Evolutionary conservation across 2,329 filamentous ascomycete genomes (phyloP).

Genomic region (Talaromyces amestolkiae): DNA sequence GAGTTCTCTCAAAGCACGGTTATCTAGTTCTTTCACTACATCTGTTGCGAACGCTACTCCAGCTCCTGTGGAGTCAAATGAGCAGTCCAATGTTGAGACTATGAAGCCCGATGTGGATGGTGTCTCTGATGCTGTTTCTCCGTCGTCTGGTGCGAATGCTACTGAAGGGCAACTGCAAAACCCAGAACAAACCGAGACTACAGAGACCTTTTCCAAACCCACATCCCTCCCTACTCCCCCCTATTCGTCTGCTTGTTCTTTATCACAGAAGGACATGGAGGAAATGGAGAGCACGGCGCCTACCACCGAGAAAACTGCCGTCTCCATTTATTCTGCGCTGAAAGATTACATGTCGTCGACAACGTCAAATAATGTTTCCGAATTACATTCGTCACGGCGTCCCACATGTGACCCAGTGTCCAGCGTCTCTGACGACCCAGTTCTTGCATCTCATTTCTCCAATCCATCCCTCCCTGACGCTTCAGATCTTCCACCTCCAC

Average conservation of each 20-base stretch:
- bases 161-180: conserved; percentile 41
- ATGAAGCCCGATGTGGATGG: conserved; percentile 27
- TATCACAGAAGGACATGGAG: conserved; percentile 45
- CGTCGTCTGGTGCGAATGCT: conserved; percentile 43
- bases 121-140: conserved; percentile 29
- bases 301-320: conserved; percentile 37
- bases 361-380: conserved; percentile 34
- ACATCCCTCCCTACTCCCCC: conserved; percentile 45
- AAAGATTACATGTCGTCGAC: conserved; percentile 45
- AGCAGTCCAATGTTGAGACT: conserved; percentile 26
- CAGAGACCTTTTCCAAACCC: conserved; percentile 31
- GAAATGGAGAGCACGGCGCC: conserved; percentile 37
- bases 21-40: conserved; percentile 35
- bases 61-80: conserved; percentile 5
- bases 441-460: conserved; percentile 67
- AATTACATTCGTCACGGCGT: conserved; percentile 38
- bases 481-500: conserved; percentile 46
- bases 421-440: conserved; percentile 62
- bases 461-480: conserved; percentile 60
- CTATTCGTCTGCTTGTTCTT: conserved; percentile 43
- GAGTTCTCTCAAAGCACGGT: conserved; percentile 43
- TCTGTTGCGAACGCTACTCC: conserved; percentile 24
- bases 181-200: conserved; percentile 26
- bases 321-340: conserved; percentile 45
- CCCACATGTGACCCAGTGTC: conserved; percentile 58